These are phyloP conservation scores for Athelia psychrophila DNA, from an alignment of 1,284 basidiomycete genomes.

Conservation along the genomic window DNA sequence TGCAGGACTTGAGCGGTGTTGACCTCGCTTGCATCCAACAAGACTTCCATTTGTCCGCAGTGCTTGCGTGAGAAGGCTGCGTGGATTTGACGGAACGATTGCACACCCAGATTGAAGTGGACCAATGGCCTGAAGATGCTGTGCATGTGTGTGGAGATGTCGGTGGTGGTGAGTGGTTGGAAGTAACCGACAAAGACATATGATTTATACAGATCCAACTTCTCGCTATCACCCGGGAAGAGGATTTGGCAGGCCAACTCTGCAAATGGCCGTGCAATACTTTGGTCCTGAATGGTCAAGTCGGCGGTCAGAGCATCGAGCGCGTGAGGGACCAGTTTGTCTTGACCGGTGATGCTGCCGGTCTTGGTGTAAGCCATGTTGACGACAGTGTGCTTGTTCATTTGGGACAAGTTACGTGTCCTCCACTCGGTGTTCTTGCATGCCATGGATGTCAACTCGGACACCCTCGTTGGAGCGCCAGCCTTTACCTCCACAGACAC, in stretches of 20 bases:
- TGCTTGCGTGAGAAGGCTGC: slow-evolving; percentile 21
- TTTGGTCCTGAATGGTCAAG: slow-evolving; percentile 24
- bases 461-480: too few species aligned
- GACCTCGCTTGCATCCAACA: slow-evolving; percentile 1
- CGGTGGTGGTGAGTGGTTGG: too few species aligned
- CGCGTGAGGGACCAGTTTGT: slow-evolving; percentile 27
- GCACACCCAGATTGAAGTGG: slow-evolving; percentile 11
- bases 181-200: too few species aligned
- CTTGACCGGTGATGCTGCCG: slow-evolving; percentile 7
- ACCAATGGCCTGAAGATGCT: slow-evolving; percentile 7
- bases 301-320: slow-evolving; percentile 19
- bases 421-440: too few species aligned
- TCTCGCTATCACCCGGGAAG: slow-evolving; percentile 1
- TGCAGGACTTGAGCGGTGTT: slow-evolving; percentile 19
- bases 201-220: too few species aligned
- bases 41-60: neutral
- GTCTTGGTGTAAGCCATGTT: slow-evolving; percentile 24
- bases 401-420: neutral
- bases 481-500: too few species aligned
- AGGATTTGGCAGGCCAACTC: slow-evolving; percentile 9
- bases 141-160: slow-evolving; percentile 2
- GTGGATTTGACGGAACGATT: slow-evolving; percentile 22
- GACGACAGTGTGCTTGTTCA: neutral
- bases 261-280: slow-evolving; percentile 21
- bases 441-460: too few species aligned